Evolutionary conservation across 805 yeast species (phyloP).

Genomic region (Soucietia sequanensis): DNA sequence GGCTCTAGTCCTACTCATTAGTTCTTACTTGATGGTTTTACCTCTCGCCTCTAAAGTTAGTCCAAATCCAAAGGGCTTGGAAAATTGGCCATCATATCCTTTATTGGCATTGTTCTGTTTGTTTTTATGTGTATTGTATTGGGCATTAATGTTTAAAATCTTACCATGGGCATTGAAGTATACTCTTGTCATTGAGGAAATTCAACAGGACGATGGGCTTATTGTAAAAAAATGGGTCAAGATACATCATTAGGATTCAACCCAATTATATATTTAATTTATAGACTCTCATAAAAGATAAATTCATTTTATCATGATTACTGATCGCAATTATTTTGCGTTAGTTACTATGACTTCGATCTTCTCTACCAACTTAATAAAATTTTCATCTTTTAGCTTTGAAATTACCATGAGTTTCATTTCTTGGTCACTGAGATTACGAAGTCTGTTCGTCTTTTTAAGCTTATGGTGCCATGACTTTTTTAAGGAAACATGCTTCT

Average conservation of each 20-base stretch:
- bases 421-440: constrained; percentile 5
- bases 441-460: neutral
- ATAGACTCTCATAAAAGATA: too few species aligned
- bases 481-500: too few species aligned
- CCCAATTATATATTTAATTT: too few species aligned
- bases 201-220: constrained; percentile 55
- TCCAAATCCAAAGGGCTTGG: constrained; percentile 42
- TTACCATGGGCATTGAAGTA: constrained; percentile 50
- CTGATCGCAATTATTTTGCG: constrained; percentile 1
- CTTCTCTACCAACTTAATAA: constrained; percentile 13
- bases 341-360: constrained; percentile 14
- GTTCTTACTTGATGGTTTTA: constrained; percentile 48
- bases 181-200: constrained; percentile 38
- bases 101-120: constrained; percentile 44
- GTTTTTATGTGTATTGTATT: constrained; percentile 45
- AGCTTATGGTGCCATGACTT: too few species aligned
- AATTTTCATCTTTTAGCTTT: constrained; percentile 12
- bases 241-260: constrained; percentile 8
- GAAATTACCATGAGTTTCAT: constrained; percentile 5
- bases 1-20: constrained; percentile 41
- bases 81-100: constrained; percentile 50
- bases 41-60: constrained; percentile 41
- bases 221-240: constrained; percentile 57
- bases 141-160: constrained; percentile 52
- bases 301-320: constrained; percentile 1